Conservation (phyloP, 2,329 filamentous ascomycete species). For the Alternaria arbusti region DNA sequence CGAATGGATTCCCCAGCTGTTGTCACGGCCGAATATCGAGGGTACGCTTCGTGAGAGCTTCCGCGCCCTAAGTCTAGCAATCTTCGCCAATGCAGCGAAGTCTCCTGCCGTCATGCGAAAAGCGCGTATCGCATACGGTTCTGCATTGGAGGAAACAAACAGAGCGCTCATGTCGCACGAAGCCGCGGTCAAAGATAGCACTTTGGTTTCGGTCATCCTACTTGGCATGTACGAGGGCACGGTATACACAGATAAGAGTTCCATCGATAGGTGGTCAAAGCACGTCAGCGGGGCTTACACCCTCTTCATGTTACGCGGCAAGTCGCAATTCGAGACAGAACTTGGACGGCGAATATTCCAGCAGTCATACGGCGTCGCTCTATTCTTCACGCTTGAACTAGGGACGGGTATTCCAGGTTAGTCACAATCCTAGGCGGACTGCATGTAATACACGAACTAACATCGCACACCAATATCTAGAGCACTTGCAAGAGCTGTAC, state of each 20-base stretch:
- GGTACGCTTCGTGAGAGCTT: conserved; percentile 30
- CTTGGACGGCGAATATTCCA: conserved; percentile 35
- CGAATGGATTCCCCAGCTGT: conserved; percentile 33
- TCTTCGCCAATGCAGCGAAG: conserved; percentile 34
- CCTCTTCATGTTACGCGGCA: conserved; percentile 41
- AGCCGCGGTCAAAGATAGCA: conserved; percentile 32
- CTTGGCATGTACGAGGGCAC: conserved; percentile 45
- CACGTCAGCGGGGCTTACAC: conserved; percentile 44
- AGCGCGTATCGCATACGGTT: conserved; percentile 32
- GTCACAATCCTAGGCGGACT: neutral
- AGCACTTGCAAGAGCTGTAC: conserved; percentile 31
- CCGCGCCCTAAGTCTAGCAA: conserved; percentile 32
- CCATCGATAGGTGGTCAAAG: conserved; percentile 39
- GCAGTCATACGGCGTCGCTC: conserved; percentile 36
- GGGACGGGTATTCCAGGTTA: conserved; percentile 5
- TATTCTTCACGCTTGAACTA: conserved; percentile 31
- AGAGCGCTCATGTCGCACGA: conserved; percentile 23
- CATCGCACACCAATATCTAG: conserved; percentile 12
- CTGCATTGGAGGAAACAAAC: conserved; percentile 34
- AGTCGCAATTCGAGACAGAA: conserved; percentile 26
- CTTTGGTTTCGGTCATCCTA: conserved; percentile 39
- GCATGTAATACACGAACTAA: neutral
- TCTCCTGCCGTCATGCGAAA: conserved; percentile 28
- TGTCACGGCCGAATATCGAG: conserved; percentile 23
- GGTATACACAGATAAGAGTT: conserved; percentile 31